Evolutionary conservation across 345 rosid genomes (phyloP).

Genomic region (Nephelium lappaceum): DNA sequence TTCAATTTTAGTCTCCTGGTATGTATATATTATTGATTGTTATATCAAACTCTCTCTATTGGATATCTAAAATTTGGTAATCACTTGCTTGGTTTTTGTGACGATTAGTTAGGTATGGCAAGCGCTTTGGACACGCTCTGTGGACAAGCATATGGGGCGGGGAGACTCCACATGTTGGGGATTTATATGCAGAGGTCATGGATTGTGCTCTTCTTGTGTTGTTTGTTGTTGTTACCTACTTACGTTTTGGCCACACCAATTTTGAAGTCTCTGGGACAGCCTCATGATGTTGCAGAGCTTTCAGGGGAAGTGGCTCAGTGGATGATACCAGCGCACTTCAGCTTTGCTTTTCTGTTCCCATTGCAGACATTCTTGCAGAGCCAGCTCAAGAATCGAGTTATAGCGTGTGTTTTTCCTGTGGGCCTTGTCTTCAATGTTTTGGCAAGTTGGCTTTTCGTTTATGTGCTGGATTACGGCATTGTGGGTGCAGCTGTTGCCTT

Average conservation of each 20-base stretch:
- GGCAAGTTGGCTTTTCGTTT: slow-evolving; percentile 55
- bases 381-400: slow-evolving; percentile 54
- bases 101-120: slow-evolving; percentile 67
- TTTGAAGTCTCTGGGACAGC: slow-evolving; percentile 61
- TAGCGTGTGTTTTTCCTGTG: slow-evolving; percentile 39
- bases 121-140: slow-evolving; percentile 75
- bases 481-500: slow-evolving; percentile 54
- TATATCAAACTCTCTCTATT: too few species aligned
- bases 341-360: slow-evolving; percentile 58
- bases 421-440: slow-evolving; percentile 45
- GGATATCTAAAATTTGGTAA: too few species aligned
- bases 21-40: background rate
- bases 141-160: slow-evolving; percentile 82
- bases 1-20: slow-evolving; percentile 69
- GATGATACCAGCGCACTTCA: slow-evolving; percentile 65
- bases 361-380: slow-evolving; percentile 64
- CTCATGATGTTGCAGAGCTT: slow-evolving; percentile 66
- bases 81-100: background rate
- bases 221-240: slow-evolving; percentile 49
- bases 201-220: slow-evolving; percentile 52
- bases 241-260: slow-evolving; percentile 62
- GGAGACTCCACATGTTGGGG: slow-evolving; percentile 58
- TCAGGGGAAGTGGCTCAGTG: slow-evolving; percentile 49
- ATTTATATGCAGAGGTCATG: slow-evolving; percentile 75
- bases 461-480: slow-evolving; percentile 43